phyloP scores from a whole-genome alignment of 441 rosid genomes.

The Erysimum cheiri region DNA sequence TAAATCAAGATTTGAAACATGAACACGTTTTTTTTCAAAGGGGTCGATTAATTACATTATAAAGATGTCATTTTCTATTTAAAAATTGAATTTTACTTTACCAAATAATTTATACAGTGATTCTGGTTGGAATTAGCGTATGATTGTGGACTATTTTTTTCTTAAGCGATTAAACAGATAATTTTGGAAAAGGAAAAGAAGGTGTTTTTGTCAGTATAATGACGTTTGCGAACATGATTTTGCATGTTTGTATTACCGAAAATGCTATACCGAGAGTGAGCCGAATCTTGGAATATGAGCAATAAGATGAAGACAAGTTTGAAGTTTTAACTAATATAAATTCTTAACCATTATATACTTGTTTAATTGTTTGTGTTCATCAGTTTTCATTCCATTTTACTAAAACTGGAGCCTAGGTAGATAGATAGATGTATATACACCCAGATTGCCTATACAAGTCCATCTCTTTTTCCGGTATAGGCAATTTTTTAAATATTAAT shows the following conservation, averaged over 20 bases:
- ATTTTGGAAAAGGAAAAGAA: too few species aligned
- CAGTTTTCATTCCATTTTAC: background rate
- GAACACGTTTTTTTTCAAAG: background rate
- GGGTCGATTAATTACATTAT: background rate
- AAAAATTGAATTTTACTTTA: background rate
- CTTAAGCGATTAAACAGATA: background rate
- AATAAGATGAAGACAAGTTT: background rate
- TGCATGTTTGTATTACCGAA: background rate
- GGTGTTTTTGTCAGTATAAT: background rate
- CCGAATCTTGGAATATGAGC: background rate
- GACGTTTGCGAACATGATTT: background rate
- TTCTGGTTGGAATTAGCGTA: background rate
- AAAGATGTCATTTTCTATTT: background rate
- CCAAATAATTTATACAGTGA: background rate
- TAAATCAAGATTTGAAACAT: conserved; percentile 5
- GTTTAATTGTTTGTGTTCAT: background rate
- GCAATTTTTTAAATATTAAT: background rate
- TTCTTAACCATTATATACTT: background rate
- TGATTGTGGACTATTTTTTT: background rate
- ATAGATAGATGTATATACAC: background rate
- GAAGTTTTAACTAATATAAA: background rate
- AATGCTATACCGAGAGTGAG: background rate
- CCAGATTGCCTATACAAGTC: conserved; percentile 9
- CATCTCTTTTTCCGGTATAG: conserved; percentile 5
- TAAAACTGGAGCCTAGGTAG: background rate